Conservation (phyloP, 2,329 filamentous ascomycete genomes). For the Colletotrichum lentis region DNA sequence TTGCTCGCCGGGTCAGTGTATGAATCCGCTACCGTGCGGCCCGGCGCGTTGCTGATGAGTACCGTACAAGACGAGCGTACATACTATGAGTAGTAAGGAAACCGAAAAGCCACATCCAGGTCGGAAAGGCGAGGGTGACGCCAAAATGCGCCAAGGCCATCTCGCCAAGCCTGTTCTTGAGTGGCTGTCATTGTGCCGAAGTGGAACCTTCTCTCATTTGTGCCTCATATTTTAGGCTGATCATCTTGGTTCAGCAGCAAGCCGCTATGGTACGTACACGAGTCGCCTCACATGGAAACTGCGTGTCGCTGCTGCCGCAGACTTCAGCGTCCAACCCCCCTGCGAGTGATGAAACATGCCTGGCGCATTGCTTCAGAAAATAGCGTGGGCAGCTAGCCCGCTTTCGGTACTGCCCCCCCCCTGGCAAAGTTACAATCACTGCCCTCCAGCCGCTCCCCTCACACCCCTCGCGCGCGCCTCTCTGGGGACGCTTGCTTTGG, state of each 20-base stretch:
- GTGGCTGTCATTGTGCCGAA: slow-evolving; percentile 12
- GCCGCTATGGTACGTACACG: slow-evolving; percentile 4
- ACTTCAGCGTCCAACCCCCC: slow-evolving; percentile 26
- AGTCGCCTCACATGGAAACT: slow-evolving; percentile 13
- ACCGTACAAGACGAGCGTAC: too few species aligned
- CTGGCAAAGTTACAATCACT: slow-evolving; percentile 37
- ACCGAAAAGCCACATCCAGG: background rate
- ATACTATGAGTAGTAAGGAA: slow-evolving; percentile 5
- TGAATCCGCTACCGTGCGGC: background rate
- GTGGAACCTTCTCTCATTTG: background rate
- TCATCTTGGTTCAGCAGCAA: background rate
- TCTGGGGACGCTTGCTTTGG: slow-evolving; percentile 21
- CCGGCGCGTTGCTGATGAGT: slow-evolving; percentile 5
- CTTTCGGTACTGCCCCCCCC: slow-evolving; percentile 28
- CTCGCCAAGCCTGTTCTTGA: slow-evolving; percentile 19
- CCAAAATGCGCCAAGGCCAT: slow-evolving; percentile 9
- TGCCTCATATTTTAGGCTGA: slow-evolving; percentile 12
- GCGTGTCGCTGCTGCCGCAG: slow-evolving; percentile 35
- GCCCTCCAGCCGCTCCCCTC: slow-evolving; percentile 39
- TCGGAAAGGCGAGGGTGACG: background rate
- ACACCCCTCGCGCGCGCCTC: slow-evolving; percentile 38
- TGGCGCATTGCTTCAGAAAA: slow-evolving; percentile 60
- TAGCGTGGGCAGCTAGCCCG: slow-evolving; percentile 48
- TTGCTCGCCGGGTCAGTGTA: background rate
- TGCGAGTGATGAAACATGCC: slow-evolving; percentile 59